Percentiles rank a stretch among this genome's conserved stretches.
These are phyloP conservation scores for Escallonia rubra DNA, from an alignment of 129 eudicot genomes.

Conservation along the genomic window DNA sequence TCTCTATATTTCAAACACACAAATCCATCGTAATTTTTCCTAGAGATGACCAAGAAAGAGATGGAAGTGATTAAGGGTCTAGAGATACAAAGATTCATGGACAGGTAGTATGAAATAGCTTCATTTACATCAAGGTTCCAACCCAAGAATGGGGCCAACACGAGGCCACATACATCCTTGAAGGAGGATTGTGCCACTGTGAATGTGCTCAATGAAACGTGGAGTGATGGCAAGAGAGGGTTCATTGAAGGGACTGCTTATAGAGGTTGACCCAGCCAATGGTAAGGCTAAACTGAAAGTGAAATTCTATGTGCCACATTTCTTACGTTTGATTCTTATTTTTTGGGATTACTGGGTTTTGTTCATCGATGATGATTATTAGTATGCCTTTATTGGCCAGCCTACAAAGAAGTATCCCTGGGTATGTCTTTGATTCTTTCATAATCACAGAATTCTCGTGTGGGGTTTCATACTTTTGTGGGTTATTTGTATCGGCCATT, in stretches of 20 bases:
- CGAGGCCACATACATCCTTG: conserved; percentile 76
- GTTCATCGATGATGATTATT: conserved; percentile 64
- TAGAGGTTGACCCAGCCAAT: conserved; percentile 49
- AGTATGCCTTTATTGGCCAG: conserved; percentile 75
- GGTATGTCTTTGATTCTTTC: conserved; percentile 26
- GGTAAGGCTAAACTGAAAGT: conserved; percentile 95
- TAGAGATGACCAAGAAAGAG: conserved; percentile 43
- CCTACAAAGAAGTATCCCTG: conserved; percentile 53
- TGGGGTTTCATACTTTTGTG: too few species aligned
- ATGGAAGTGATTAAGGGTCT: conserved; percentile 76
- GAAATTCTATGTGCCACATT: conserved; percentile 82
- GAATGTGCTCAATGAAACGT: conserved; percentile 77
- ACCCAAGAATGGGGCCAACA: conserved; percentile 64
- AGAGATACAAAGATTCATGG: conserved; percentile 70
- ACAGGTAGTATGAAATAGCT: conserved; percentile 93
- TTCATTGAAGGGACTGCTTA: conserved; percentile 84
- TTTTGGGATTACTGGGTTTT: conserved; percentile 83
- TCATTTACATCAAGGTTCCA: conserved; percentile 68
- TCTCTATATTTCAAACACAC: too few species aligned
- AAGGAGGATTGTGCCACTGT: conserved; percentile 48
- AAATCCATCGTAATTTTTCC: not conserved
- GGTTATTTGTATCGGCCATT: too few species aligned
- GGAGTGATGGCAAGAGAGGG: conserved; percentile 65
- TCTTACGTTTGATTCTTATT: conserved; percentile 75
- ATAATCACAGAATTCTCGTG: too few species aligned